Evolutionary conservation across 345 rosid genomes (phyloP).

Genomic region (Noccaea bulbosa): DNA sequence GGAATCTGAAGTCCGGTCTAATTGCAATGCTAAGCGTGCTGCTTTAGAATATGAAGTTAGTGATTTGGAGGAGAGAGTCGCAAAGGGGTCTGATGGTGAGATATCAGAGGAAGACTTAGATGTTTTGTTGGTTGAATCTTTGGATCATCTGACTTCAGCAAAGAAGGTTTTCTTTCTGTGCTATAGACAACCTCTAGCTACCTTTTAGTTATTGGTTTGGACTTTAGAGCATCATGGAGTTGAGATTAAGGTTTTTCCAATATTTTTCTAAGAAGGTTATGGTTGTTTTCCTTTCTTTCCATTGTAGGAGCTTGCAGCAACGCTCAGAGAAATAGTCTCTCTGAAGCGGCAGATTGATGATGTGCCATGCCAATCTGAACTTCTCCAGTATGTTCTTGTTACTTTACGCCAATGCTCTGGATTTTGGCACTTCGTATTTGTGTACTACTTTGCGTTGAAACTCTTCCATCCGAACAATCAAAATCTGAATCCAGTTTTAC

Average conservation of each 20-base stretch:
- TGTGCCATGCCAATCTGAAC: conserved; percentile 74
- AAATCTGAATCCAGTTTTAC: conserved; percentile 12
- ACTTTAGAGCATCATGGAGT: not conserved
- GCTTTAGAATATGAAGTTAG: conserved; percentile 53
- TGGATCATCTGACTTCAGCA: conserved; percentile 52
- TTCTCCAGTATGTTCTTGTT: conserved; percentile 66
- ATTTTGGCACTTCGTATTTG: conserved; percentile 15
- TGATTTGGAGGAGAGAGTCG: conserved; percentile 56
- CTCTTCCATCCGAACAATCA: conserved; percentile 20
- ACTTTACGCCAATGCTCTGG: conserved; percentile 3
- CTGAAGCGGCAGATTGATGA: conserved; percentile 70
- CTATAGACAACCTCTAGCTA: not conserved
- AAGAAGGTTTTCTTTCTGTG: conserved; percentile 52
- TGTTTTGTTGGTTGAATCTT: conserved; percentile 45
- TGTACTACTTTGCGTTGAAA: not conserved
- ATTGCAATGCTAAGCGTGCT: conserved; percentile 44
- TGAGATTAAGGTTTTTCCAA: conserved; percentile 6
- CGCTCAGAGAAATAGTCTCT: conserved; percentile 54
- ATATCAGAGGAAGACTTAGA: conserved; percentile 48
- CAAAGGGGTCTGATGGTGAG: conserved; percentile 43
- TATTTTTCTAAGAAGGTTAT: not conserved
- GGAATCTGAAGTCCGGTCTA: conserved; percentile 53
- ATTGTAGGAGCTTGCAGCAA: conserved; percentile 71
- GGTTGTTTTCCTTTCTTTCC: conserved; percentile 6
- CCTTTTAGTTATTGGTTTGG: conserved; percentile 23